Evolutionary conservation across 306 rosid genomes (phyloP).

Genomic region (Cyclanthera cordifolia): DNA sequence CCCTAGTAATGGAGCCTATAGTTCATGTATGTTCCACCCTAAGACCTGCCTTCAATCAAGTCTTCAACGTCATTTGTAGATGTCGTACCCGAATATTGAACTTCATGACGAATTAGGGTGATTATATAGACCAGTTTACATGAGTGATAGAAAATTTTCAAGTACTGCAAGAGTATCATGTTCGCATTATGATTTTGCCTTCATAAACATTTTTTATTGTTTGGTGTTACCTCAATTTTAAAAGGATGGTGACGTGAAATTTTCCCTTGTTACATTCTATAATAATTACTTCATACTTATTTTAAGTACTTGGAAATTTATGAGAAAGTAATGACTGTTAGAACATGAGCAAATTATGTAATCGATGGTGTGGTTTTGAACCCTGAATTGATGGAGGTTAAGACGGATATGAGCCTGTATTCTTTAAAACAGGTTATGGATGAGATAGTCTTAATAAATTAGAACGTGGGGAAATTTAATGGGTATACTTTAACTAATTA

Average conservation of each 20-base stretch:
- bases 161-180: background rate
- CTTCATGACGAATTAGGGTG: background rate
- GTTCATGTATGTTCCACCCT: background rate
- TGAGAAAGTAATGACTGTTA: background rate
- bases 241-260: too few relatives aligned
- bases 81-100: background rate
- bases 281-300: background rate
- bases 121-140: background rate
- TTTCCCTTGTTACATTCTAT: too few relatives aligned
- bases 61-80: background rate
- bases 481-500: background rate
- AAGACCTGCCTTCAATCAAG: background rate
- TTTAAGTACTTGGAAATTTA: background rate
- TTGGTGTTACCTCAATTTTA: too few relatives aligned
- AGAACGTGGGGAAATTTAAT: background rate
- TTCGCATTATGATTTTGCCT: background rate
- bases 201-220: too few relatives aligned
- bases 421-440: background rate
- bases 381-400: background rate
- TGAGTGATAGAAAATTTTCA: background rate
- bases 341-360: background rate
- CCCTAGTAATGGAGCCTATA: background rate
- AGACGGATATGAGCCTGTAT: background rate
- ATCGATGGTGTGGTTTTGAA: background rate
- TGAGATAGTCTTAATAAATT: background rate